phyloP scores from a whole-genome alignment of 1,139 yeast genomes.

The Kodamaea anthophila region DNA sequence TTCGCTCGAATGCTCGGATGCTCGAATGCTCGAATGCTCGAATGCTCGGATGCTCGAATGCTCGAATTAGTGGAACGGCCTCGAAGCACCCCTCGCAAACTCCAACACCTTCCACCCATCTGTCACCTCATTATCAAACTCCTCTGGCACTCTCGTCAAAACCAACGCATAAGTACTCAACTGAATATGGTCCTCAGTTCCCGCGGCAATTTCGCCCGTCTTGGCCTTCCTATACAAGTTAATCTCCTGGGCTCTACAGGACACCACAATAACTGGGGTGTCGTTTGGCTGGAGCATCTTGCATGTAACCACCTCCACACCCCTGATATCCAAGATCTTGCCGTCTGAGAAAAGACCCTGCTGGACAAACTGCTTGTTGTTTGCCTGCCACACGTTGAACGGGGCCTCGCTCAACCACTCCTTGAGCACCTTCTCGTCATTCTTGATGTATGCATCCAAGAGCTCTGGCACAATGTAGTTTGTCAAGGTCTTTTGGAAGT shows the following conservation, averaged over 20 bases:
- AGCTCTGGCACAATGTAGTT: constrained; percentile 94
- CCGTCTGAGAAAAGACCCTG: constrained; percentile 93
- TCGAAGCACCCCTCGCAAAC: constrained; percentile 89
- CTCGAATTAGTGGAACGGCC: constrained; percentile 82
- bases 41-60: no score
- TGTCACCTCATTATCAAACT: constrained; percentile 81
- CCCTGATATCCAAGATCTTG: constrained; percentile 86
- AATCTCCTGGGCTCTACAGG: constrained; percentile 96
- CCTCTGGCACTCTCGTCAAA: constrained; percentile 86
- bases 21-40: no score
- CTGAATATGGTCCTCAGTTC: constrained; percentile 89
- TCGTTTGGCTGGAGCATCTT: constrained; percentile 88
- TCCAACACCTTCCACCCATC: constrained; percentile 98
- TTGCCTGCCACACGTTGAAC: constrained; percentile 88
- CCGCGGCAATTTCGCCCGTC: constrained; percentile 94
- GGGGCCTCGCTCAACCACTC: constrained; percentile 97
- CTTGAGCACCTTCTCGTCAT: constrained; percentile 78
- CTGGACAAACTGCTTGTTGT: constrained; percentile 86
- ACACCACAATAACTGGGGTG: constrained; percentile 86
- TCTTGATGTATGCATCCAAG: constrained; percentile 90
- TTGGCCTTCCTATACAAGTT: constrained; percentile 83
- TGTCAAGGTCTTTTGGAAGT: constrained; percentile 78
- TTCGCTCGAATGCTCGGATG: no score
- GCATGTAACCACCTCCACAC: constrained; percentile 88
- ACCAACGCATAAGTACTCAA: constrained; percentile 96